Evolutionary conservation across 805 yeast species (phyloP).

Genomic region (Tetrapisispora taiwanensis): DNA sequence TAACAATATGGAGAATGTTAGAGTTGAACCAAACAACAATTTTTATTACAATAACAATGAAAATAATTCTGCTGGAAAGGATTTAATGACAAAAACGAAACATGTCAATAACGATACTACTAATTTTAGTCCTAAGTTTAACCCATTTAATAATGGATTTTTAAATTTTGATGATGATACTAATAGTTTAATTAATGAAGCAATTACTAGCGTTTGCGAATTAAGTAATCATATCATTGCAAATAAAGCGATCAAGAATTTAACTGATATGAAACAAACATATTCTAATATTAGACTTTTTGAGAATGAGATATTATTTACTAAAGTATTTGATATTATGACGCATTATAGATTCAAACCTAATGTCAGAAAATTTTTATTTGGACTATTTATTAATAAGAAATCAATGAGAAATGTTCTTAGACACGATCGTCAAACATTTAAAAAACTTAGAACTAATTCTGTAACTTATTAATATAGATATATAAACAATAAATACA

Average conservation of each 20-base stretch:
- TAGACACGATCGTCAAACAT: constrained; percentile 29
- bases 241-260: constrained; percentile 46
- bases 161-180: not conserved
- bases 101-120: not conserved
- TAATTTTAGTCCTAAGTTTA: not conserved
- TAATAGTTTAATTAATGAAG: constrained; percentile 19
- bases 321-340: constrained; percentile 40
- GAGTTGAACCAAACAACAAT: not conserved
- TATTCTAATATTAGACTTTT: constrained; percentile 39
- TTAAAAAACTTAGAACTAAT: constrained; percentile 7
- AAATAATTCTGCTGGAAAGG: too few species aligned
- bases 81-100: not conserved
- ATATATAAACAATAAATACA: too few species aligned
- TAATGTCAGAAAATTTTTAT: constrained; percentile 51
- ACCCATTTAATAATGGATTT: not conserved
- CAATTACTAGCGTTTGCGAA: constrained; percentile 37
- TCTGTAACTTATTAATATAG: too few species aligned
- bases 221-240: constrained; percentile 46
- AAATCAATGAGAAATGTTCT: constrained; percentile 43
- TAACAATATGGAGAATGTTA: constrained; percentile 4
- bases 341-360: constrained; percentile 52
- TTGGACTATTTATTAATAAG: constrained; percentile 51
- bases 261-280: constrained; percentile 42
- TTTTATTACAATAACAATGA: not conserved
- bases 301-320: constrained; percentile 46